These are phyloP conservation scores for Balakata baccata DNA, from an alignment of 345 rosid genomes.

Conservation along the genomic window DNA sequence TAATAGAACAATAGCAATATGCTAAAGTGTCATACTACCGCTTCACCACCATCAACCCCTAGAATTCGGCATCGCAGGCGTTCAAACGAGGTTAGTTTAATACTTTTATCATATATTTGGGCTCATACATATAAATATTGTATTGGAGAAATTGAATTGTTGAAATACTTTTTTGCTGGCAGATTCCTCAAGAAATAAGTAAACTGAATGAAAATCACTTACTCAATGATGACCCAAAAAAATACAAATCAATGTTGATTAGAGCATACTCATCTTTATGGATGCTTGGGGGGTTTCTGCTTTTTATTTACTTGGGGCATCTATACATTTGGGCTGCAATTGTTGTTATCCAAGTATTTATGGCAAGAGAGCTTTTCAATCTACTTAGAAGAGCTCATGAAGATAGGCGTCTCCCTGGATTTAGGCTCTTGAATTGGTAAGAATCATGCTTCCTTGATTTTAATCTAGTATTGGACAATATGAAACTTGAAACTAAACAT, in stretches of 20 bases:
- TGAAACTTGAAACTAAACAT: not conserved
- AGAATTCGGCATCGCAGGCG: conserved; percentile 22
- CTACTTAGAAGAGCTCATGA: conserved; percentile 30
- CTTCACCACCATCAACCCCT: conserved; percentile 2
- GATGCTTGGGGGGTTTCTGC: conserved; percentile 27
- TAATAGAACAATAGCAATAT: not conserved
- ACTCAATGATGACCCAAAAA: conserved; percentile 21
- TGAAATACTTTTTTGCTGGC: not conserved
- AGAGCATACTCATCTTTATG: conserved; percentile 25
- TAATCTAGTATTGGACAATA: not conserved
- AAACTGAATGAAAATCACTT: conserved; percentile 18
- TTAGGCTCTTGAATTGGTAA: conserved; percentile 29
- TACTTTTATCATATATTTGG: not conserved
- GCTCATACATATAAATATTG: no score
- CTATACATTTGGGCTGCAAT: conserved; percentile 27
- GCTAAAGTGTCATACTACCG: not conserved
- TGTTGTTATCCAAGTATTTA: conserved; percentile 29
- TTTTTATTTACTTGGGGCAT: conserved; percentile 29
- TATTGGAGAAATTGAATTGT: not conserved
- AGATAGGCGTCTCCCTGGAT: conserved; percentile 28
- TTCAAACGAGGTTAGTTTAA: conserved; percentile 18
- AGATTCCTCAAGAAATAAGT: conserved; percentile 16
- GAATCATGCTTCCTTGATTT: not conserved
- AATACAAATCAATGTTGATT: conserved; percentile 28
- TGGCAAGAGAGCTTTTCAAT: conserved; percentile 26